These are phyloP conservation scores for Penicillium pulvis DNA, from an alignment of 495 filamentous ascomycete genomes.

Conservation along the genomic window DNA sequence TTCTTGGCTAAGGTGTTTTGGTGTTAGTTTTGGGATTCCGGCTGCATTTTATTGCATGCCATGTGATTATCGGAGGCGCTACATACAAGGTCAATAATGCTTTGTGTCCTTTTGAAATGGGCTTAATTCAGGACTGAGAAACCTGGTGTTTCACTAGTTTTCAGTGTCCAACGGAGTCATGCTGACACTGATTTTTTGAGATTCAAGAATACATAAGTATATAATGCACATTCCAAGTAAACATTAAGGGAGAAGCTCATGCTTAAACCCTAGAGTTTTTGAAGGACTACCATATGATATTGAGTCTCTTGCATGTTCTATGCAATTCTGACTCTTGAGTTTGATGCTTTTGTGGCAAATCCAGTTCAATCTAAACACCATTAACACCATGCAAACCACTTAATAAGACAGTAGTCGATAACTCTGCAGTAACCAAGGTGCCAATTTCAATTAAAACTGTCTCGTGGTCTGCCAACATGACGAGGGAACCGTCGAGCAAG, in stretches of 20 bases:
- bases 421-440: neutral
- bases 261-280: neutral
- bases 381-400: neutral
- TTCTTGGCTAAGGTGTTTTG: slow-evolving; percentile 13
- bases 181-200: neutral
- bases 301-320: neutral
- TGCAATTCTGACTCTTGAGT: neutral
- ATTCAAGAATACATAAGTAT: neutral
- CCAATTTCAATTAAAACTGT: slow-evolving; percentile 38
- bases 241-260: neutral
- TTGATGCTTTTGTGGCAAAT: neutral
- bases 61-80: neutral
- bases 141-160: neutral
- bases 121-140: neutral
- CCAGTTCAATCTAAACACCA: neutral
- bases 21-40: neutral
- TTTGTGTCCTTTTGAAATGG: neutral
- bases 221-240: neutral
- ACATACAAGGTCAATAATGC: neutral
- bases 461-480: slow-evolving; percentile 40
- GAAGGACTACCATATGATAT: neutral
- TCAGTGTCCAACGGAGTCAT: neutral
- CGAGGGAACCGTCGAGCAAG: slow-evolving; percentile 41
- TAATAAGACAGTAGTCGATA: neutral
- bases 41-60: neutral